Evolutionary conservation across 768 basidiomycete species (phyloP).

Genomic region (Rhodotorula sphaerocarpa): DNA sequence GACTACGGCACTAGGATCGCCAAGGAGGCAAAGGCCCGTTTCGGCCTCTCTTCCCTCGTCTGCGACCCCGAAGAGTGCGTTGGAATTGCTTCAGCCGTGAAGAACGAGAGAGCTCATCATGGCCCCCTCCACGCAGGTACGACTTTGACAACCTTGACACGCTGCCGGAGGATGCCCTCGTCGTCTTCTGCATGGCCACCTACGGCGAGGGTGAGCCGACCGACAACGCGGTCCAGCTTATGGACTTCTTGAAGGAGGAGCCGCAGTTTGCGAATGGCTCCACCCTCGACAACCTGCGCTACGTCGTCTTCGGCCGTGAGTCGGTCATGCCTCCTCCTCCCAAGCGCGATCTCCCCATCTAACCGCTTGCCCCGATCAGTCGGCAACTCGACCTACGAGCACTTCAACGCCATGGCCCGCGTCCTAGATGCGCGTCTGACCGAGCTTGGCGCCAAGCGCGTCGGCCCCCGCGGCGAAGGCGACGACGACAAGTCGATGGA

Average conservation of each 20-base stretch:
- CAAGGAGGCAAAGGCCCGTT: constrained; percentile 95
- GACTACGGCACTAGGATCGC: constrained; percentile 92
- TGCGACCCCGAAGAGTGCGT: constrained; percentile 83
- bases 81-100: accelerated
- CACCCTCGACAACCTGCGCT: constrained; percentile 73
- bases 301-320: constrained; percentile 77
- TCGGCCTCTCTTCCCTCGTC: constrained; percentile 87
- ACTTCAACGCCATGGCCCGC: constrained; percentile 83
- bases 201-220: constrained; percentile 99
- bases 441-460: constrained; percentile 71
- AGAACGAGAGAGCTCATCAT: background rate
- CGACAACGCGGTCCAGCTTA: constrained; percentile 88
- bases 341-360: background rate
- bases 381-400: constrained; percentile 79
- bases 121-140: constrained; percentile 47
- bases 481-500: constrained; percentile 99
- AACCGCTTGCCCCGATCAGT: background rate
- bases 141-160: constrained; percentile 94
- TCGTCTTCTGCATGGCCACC: constrained; percentile 93
- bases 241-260: constrained; percentile 81
- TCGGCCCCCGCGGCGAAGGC: constrained; percentile 86
- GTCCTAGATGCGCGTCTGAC: constrained; percentile 64
- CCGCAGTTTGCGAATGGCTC: constrained; percentile 73
- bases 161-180: constrained; percentile 74
- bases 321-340: background rate